These are phyloP conservation scores for Pisolithus thermaeus DNA, from an alignment of 1,284 basidiomycete species.

Conservation along the genomic window DNA sequence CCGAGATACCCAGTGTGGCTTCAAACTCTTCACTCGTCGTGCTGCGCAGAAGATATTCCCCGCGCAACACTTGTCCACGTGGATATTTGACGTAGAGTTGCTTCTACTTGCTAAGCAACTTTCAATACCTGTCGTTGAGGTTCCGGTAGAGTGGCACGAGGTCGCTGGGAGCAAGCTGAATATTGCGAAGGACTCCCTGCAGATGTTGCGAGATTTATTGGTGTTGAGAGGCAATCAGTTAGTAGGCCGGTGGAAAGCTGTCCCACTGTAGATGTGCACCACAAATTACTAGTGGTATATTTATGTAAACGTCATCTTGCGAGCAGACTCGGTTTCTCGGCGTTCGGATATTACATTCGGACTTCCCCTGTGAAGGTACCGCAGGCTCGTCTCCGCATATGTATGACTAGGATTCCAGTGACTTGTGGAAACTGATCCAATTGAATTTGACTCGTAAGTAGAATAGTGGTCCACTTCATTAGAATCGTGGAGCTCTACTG, in stretches of 20 bases:
- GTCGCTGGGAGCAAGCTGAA: slow-evolving; percentile 88
- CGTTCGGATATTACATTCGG: too few relatives aligned
- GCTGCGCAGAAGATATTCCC: slow-evolving; percentile 82
- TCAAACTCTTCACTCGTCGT: slow-evolving; percentile 85
- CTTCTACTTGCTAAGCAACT: slow-evolving; percentile 82
- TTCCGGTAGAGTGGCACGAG: slow-evolving; percentile 89
- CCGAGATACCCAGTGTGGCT: slow-evolving; percentile 93
- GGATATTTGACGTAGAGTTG: slow-evolving; percentile 96
- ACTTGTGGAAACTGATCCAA: too few relatives aligned
- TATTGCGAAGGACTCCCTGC: slow-evolving; percentile 75
- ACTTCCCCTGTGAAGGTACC: too few relatives aligned
- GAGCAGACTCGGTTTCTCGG: too few relatives aligned
- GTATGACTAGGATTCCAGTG: too few relatives aligned
- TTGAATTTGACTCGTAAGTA: too few relatives aligned
- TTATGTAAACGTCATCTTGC: not conserved
- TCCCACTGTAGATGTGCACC: slow-evolving; percentile 12
- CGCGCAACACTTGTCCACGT: slow-evolving; percentile 74
- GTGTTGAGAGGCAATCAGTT: slow-evolving; percentile 80
- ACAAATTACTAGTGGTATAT: not conserved
- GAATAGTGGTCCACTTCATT: too few relatives aligned
- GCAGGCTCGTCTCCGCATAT: too few relatives aligned
- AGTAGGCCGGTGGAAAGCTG: slow-evolving; percentile 60
- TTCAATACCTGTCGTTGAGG: slow-evolving; percentile 73
- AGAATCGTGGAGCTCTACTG: too few relatives aligned
- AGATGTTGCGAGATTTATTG: slow-evolving; percentile 85